A percentile compares a stretch with the other conserved stretches of the same genome.
These are phyloP conservation scores for Jaenimonas drosophilae DNA, from an alignment of 208 protist species.

Conservation along the genomic window DNA sequence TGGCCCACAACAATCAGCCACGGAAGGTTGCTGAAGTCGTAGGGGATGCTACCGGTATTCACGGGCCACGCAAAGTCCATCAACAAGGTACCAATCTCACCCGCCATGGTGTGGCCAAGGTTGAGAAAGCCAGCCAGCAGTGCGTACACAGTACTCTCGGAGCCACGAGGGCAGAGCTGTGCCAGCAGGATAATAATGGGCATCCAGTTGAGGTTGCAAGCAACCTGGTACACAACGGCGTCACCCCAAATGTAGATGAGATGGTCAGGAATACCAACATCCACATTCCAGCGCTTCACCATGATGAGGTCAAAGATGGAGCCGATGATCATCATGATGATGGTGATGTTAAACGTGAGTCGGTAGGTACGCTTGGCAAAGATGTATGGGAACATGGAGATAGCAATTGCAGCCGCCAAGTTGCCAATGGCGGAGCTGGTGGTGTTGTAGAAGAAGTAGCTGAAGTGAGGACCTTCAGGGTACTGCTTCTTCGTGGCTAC, in stretches of 20 bases:
- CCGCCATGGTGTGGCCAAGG: slow-evolving; percentile 27
- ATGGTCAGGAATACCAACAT: slow-evolving; percentile 18
- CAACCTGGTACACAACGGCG: slow-evolving; percentile 30
- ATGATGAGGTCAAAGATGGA: slow-evolving; percentile 42
- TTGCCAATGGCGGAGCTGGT: slow-evolving; percentile 18
- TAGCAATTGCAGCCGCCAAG: slow-evolving; percentile 16
- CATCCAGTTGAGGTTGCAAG: slow-evolving; percentile 38
- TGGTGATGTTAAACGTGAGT: slow-evolving; percentile 22
- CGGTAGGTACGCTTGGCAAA: slow-evolving; percentile 23
- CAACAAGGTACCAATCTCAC: slow-evolving; percentile 27
- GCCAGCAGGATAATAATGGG: slow-evolving; percentile 38
- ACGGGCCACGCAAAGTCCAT: slow-evolving; percentile 36
- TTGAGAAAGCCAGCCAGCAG: slow-evolving; percentile 34
- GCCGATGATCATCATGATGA: slow-evolving; percentile 11
- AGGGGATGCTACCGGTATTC: slow-evolving; percentile 18
- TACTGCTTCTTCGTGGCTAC: slow-evolving; percentile 16
- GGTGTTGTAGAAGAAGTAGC: slow-evolving; percentile 40
- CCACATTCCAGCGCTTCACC: slow-evolving; percentile 30
- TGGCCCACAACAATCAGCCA: slow-evolving; percentile 50
- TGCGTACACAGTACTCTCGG: slow-evolving; percentile 38
- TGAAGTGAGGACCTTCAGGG: slow-evolving; percentile 36
- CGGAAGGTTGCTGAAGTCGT: slow-evolving; percentile 49
- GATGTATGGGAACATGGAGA: slow-evolving; percentile 19
- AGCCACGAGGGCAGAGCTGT: slow-evolving; percentile 36
- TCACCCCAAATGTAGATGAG: slow-evolving; percentile 46